These are phyloP conservation scores for Murraya paniculata DNA, from an alignment of 345 rosid species.

Conservation along the genomic window DNA sequence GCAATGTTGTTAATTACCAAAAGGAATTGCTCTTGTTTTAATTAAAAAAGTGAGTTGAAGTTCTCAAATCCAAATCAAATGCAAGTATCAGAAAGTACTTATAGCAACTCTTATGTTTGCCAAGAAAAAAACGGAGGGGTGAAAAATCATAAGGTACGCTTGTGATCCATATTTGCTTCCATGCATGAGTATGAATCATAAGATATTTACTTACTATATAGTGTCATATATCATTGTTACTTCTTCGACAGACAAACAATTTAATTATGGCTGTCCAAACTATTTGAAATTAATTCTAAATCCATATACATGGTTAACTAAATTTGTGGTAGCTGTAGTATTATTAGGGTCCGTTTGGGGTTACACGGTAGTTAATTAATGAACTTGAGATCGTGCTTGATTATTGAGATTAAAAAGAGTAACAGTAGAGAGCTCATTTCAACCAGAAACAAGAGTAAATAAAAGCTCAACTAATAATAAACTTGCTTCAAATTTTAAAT, in stretches of 20 bases:
- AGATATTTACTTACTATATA: not conserved
- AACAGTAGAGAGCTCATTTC: too few relatives aligned
- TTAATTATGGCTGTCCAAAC: not conserved
- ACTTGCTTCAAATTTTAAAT: too few relatives aligned
- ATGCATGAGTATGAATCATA: not conserved
- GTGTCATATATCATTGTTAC: not conserved
- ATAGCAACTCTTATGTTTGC: not conserved
- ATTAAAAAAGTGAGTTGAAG: not conserved
- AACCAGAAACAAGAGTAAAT: too few relatives aligned
- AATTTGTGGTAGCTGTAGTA: not conserved
- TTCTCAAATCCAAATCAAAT: not conserved
- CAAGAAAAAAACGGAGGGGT: too few relatives aligned
- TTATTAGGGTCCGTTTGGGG: not conserved
- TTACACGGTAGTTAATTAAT: not conserved
- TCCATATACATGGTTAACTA: not conserved
- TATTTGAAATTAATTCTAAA: not conserved
- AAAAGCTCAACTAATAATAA: too few relatives aligned
- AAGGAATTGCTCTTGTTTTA: not conserved
- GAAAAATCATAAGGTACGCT: not conserved
- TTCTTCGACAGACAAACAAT: too few relatives aligned
- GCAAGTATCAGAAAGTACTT: not conserved
- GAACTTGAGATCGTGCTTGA: not conserved
- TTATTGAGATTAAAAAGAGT: not conserved
- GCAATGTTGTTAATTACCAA: slow-evolving; percentile 4
- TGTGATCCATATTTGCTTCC: not conserved